phyloP scores from a whole-genome alignment of 2,329 filamentous ascomycete species.

The Cladosporium sp. region DNA sequence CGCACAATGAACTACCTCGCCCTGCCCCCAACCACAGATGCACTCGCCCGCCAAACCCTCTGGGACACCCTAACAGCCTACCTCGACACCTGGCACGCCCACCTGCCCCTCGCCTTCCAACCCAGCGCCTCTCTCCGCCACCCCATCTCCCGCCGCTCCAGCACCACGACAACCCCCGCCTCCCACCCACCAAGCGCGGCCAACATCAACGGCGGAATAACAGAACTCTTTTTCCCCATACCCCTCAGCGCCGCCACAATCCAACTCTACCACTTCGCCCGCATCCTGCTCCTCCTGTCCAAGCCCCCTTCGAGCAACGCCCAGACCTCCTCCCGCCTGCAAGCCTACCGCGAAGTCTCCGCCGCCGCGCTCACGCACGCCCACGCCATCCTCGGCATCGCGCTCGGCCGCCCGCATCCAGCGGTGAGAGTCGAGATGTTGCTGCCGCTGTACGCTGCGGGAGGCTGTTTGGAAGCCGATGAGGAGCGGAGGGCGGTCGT shows the following conservation, averaged over 20 bases:
- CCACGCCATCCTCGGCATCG: conserved; percentile 62
- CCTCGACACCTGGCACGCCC: conserved; percentile 59
- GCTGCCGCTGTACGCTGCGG: conserved; percentile 60
- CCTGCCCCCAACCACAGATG: conserved; percentile 47
- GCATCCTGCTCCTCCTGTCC: conserved; percentile 61
- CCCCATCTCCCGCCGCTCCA: conserved; percentile 1
- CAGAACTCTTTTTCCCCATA: conserved; percentile 64
- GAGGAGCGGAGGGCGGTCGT: conserved; percentile 58
- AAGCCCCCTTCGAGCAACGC: conserved; percentile 54
- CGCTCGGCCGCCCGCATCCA: conserved; percentile 56
- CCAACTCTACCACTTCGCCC: conserved; percentile 65
- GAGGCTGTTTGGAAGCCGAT: conserved; percentile 57
- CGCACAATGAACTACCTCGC: conserved; percentile 66
- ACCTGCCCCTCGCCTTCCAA: conserved; percentile 61
- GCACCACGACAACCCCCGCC: background rate
- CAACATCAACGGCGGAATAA: conserved; percentile 20
- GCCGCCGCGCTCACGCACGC: conserved; percentile 58
- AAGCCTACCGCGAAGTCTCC: conserved; percentile 56
- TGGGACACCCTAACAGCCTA: conserved; percentile 59
- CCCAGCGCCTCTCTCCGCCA: conserved; percentile 50
- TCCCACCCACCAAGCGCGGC: conserved; percentile 17
- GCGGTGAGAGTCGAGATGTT: conserved; percentile 59
- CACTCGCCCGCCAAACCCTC: conserved; percentile 40
- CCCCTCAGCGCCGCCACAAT: conserved; percentile 65
- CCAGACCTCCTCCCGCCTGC: conserved; percentile 47